Percentiles rank a stretch among this genome's conserved stretches.
Evolutionary conservation across 2,329 filamentous ascomycete genomes (phyloP).

Genomic region (Hypoxylon sp.): DNA sequence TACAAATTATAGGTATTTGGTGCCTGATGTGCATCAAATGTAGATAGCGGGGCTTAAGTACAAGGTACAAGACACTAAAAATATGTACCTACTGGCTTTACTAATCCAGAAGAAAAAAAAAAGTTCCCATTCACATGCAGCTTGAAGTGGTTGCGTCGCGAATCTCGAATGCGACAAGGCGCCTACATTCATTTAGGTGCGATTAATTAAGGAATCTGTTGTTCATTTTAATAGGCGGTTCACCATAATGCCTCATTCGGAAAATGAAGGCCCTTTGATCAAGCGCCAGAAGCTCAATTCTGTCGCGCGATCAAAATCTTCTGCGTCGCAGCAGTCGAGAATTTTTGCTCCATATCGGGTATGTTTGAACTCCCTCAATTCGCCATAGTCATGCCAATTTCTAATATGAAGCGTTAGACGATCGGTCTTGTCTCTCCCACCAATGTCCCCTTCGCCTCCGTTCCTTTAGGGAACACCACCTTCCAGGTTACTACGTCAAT

Average conservation of each 20-base stretch:
- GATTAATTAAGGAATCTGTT: background rate
- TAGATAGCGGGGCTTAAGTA: conserved; percentile 19
- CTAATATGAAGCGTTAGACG: conserved; percentile 70
- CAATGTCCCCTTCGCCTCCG: conserved; percentile 87
- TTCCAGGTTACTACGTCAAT: conserved; percentile 98
- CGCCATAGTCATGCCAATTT: conserved; percentile 14
- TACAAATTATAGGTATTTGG: background rate
- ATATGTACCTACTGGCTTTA: conserved; percentile 9
- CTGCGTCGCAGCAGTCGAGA: conserved; percentile 72
- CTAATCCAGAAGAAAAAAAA: conserved; percentile 27
- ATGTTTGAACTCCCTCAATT: conserved; percentile 50
- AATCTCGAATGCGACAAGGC: conserved; percentile 29
- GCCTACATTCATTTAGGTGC: background rate
- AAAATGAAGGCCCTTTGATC: conserved; percentile 72
- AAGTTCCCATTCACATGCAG: conserved; percentile 26
- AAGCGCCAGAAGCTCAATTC: conserved; percentile 82
- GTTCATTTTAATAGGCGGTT: conserved; percentile 8
- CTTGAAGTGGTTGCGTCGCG: conserved; percentile 19
- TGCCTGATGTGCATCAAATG: background rate
- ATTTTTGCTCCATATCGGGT: conserved; percentile 96
- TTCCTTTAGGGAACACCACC: conserved; percentile 91
- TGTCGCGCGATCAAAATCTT: conserved; percentile 56
- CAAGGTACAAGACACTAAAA: conserved; percentile 16
- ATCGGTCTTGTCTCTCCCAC: conserved; percentile 95
- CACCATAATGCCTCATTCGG: conserved; percentile 69